Conservation (phyloP, 2,329 filamentous ascomycete genomes). For the Verticillium longisporum region DNA sequence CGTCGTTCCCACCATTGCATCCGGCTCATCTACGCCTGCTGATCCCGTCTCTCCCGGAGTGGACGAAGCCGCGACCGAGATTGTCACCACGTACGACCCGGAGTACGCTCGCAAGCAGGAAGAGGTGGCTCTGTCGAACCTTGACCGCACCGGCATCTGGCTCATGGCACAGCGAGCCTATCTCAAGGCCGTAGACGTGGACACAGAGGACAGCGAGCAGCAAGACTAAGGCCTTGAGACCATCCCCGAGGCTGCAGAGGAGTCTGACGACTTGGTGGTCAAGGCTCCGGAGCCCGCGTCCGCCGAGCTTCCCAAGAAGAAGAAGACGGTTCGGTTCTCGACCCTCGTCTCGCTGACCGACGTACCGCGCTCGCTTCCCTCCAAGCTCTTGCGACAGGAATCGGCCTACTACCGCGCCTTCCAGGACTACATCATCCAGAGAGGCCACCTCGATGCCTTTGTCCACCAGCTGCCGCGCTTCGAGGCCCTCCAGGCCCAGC, state of each 20-base stretch:
- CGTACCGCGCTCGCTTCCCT: conserved; percentile 42
- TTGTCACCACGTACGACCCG: conserved; percentile 65
- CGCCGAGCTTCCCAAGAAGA: conserved; percentile 32
- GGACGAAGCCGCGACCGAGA: conserved; percentile 52
- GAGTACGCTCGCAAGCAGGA: conserved; percentile 69
- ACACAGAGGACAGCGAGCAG: conserved; percentile 17
- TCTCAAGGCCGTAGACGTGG: conserved; percentile 57
- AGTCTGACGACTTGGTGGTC: conserved; percentile 17
- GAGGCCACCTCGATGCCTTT: conserved; percentile 67
- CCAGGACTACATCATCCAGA: conserved; percentile 62
- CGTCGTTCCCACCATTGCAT: conserved; percentile 16
- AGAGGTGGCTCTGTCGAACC: conserved; percentile 61
- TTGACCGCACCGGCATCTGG: conserved; percentile 84
- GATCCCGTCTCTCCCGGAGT: conserved; percentile 33
- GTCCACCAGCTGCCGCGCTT: conserved; percentile 79
- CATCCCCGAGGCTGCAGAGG: conserved; percentile 26
- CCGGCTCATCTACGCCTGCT: conserved; percentile 21
- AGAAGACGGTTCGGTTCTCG: conserved; percentile 74
- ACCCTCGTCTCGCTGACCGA: conserved; percentile 39
- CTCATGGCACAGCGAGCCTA: conserved; percentile 75
- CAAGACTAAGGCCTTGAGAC: conserved; percentile 20
- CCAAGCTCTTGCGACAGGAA: conserved; percentile 51
- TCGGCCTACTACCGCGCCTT: conserved; percentile 87
- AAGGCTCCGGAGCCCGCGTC: conserved; percentile 18
- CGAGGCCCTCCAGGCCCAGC: conserved; percentile 79